Base-by-base conservation (phyloP, 345 rosid species). In the Erysimum cheiranthoides region DNA sequence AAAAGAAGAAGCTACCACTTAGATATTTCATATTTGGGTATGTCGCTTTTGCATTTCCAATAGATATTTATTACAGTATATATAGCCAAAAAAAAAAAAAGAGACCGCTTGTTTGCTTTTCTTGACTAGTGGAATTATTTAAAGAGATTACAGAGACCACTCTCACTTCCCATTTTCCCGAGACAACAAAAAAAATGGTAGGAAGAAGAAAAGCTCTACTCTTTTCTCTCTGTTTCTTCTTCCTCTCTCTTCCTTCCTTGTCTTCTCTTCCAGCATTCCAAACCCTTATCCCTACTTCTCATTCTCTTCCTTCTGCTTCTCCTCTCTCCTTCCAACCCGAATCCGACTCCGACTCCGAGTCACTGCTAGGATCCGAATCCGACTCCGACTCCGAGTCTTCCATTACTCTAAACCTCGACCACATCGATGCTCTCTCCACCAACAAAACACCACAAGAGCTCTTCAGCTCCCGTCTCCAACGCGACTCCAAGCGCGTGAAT, bases 361-460 rank as follows among this genome's bases (percentile, higher is more conserved):
- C 80, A 0, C 32, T 68, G 4, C n/a, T 62, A 52, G 70, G 66
- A 46, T 46, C 65, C 70, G 70, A 57, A 25, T 62, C 46, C 40
- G 72, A n/a, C n/a, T 8, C 75, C 52, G 66, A 70, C 34, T 27
- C 70, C 25, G 56, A 80, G 36, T 66, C 84, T 2, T 74, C 82
- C 11, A 28, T 92, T 36, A 71, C 88, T 34, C 56, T 87, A 0
- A 78, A 85, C 50, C 68, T 95, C 10, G 90, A 88, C 76, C 99
- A 93, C 80, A n/a, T 95, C 6, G 99, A 95, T 51, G 89, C 94
- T 27, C 68, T 93, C 39, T 83, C 89, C 71, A 49, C 73, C 42
- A 77, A 85, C 72, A 51, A 39, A 57, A 85, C 90, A 8, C 91
- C 96, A 0, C 76, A 83, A 35, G 73, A 86, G 10, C 96, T 95